Conservation (phyloP, 495 filamentous ascomycete genomes). For the Rostrohypoxylon terebratum region DNA sequence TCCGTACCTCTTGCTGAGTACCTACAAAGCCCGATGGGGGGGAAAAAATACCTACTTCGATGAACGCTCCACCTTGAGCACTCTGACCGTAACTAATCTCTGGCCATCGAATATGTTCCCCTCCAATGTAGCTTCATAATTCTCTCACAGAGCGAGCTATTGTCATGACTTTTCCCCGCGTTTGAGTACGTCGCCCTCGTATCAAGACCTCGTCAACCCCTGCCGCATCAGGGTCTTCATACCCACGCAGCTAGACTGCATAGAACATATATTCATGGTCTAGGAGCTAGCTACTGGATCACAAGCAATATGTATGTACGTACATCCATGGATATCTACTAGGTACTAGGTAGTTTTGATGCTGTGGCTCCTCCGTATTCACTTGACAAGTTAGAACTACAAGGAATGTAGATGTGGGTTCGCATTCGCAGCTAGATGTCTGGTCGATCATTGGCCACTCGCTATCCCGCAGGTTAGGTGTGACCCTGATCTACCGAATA, state of each 20-base stretch:
- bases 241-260: conserved; percentile 32
- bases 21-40: background rate
- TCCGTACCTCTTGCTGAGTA: conserved; percentile 6
- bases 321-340: background rate
- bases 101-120: background rate
- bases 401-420: conserved; percentile 27
- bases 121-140: background rate
- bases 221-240: conserved; percentile 32
- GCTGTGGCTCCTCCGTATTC: conserved; percentile 20
- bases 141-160: background rate
- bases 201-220: conserved; percentile 28
- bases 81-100: background rate
- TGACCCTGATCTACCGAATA: conserved; percentile 28
- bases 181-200: conserved; percentile 23
- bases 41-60: background rate
- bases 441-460: conserved; percentile 18
- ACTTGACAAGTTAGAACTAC: conserved; percentile 21
- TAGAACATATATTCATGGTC: conserved; percentile 27
- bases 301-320: conserved; percentile 16
- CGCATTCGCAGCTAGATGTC: conserved; percentile 8
- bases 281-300: conserved; percentile 32
- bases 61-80: background rate
- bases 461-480: conserved; percentile 31
- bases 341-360: conserved; percentile 10
- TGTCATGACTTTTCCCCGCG: conserved; percentile 24